These are phyloP conservation scores for Boletellus ananas DNA, from an alignment of 768 basidiomycete species.

Conservation along the genomic window DNA sequence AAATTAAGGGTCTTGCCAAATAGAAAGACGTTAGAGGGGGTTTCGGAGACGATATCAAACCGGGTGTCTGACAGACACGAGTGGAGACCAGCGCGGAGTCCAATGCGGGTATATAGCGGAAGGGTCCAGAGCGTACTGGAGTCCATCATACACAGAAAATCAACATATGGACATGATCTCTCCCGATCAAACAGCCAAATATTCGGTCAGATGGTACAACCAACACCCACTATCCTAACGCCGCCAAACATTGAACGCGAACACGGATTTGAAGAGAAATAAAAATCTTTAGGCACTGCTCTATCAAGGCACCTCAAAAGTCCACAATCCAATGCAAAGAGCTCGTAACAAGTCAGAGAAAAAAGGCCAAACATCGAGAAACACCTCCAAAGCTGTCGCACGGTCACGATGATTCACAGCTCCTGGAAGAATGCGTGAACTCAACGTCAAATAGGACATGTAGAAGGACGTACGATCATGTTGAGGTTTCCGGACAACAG, in stretches of 20 bases:
- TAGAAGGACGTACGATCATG: constrained; percentile 51
- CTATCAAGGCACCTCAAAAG: constrained; percentile 12
- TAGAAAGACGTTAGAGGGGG: too few relatives aligned
- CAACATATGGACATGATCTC: background rate
- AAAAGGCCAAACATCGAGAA: constrained; percentile 7
- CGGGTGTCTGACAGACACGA: too few relatives aligned
- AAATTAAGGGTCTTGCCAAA: too few relatives aligned
- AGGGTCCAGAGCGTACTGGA: too few relatives aligned
- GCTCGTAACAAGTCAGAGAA: background rate
- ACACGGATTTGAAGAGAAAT: background rate
- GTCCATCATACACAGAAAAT: background rate
- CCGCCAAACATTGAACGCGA: background rate
- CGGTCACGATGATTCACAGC: constrained; percentile 20
- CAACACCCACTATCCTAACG: constrained; percentile 2
- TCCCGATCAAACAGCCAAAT: too few relatives aligned
- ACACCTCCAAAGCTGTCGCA: background rate
- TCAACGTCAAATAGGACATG: background rate
- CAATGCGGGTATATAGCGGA: too few relatives aligned
- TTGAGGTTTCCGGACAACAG: constrained; percentile 72
- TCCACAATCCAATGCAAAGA: constrained; percentile 19
- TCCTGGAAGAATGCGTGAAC: constrained; percentile 22
- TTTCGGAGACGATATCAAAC: too few relatives aligned
- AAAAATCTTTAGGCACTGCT: constrained; percentile 8
- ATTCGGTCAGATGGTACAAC: background rate
- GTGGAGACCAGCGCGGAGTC: too few relatives aligned